Conservation (phyloP, 345 rosid genomes). For the Diplotaxis tenuifolia region DNA sequence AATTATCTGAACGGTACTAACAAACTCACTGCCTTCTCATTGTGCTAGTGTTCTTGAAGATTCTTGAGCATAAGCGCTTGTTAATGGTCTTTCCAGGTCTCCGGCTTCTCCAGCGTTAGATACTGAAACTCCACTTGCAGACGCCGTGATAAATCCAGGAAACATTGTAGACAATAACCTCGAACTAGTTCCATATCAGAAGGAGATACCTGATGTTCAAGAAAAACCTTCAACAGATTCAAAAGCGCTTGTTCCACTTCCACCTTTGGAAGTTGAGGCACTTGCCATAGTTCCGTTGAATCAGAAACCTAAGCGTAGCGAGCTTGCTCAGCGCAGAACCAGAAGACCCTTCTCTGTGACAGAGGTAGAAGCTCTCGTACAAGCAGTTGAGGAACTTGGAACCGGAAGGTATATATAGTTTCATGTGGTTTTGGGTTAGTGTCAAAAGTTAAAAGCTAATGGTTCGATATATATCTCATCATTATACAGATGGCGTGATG, state of each 20-base stretch:
- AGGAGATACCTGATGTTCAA: conserved; percentile 46
- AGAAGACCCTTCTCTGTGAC: conserved; percentile 89
- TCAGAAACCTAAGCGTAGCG: conserved; percentile 65
- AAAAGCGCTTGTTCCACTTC: conserved; percentile 69
- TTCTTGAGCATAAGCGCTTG: conserved; percentile 38
- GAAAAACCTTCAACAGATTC: conserved; percentile 45
- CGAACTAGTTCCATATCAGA: conserved; percentile 42
- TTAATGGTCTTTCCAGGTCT: conserved; percentile 50
- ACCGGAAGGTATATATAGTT: conserved; percentile 68
- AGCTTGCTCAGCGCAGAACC: conserved; percentile 75
- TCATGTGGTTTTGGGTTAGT: neutral
- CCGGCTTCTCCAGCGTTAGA: conserved; percentile 45
- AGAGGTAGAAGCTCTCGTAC: conserved; percentile 92
- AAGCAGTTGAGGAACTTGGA: conserved; percentile 81
- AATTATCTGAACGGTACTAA: conserved; percentile 51
- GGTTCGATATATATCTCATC: conserved; percentile 9
- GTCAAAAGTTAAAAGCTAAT: conserved; percentile 9
- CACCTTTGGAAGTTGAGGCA: conserved; percentile 49
- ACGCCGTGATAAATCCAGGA: conserved; percentile 36
- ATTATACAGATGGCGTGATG: conserved; percentile 85
- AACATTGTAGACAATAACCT: conserved; percentile 47
- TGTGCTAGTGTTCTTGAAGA: conserved; percentile 26
- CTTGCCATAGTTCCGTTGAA: conserved; percentile 67
- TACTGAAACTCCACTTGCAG: conserved; percentile 40
- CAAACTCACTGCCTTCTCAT: conserved; percentile 10